Base-by-base conservation (phyloP, 2,329 filamentous ascomycete species). In the Lizonia empirigonia region DNA sequence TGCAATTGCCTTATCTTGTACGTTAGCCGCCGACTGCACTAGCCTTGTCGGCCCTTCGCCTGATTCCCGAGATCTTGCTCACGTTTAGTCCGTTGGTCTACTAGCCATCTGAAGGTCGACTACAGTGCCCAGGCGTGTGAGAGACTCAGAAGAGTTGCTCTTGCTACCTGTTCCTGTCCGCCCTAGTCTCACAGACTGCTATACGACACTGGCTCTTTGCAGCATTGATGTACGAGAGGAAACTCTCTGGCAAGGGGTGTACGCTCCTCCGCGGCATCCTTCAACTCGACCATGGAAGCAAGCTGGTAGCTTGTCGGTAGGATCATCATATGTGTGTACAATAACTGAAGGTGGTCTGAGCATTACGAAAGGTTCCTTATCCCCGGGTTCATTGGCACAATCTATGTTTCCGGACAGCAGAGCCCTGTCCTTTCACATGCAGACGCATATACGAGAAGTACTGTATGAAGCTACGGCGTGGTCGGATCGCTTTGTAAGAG, bases 271-370 rank as follows among this genome's bases (percentile, higher is more conserved):
- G 27, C 33, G 16, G 38, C 12, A 15, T 16, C 18, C 10, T 30
- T 33, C 19, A 18, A 19, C 29, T 19, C 4, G 12, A 22, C 29
- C 16, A 27, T 20, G 19, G 18, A 23, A 26, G 7, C 16, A 34
- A 10, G 19, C 15, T 26, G 22, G 19, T 38, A 19, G 18, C 26
- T 18, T 23, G 15, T 37, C n/a, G 15, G 46, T 24, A 37, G 26
- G 20, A 44, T 50, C 33, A 12, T 18, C 38, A 15, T 16, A 33
- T 8, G 19, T 27, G 22, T 15, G 48, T 44, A 16, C 30, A 36
- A 18, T 24, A 16, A 46, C 15, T 45, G 10, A 20, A 34, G 16
- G 42, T 51, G 36, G 49, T 16, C 41, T 41, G 37, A 42, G 49
- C 30, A 46, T 37, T 16, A 33, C 26, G 20, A 40, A 30, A 24